Base-by-base conservation (phyloP, 768 basidiomycete species). In the Mycena sanguinolenta region DNA sequence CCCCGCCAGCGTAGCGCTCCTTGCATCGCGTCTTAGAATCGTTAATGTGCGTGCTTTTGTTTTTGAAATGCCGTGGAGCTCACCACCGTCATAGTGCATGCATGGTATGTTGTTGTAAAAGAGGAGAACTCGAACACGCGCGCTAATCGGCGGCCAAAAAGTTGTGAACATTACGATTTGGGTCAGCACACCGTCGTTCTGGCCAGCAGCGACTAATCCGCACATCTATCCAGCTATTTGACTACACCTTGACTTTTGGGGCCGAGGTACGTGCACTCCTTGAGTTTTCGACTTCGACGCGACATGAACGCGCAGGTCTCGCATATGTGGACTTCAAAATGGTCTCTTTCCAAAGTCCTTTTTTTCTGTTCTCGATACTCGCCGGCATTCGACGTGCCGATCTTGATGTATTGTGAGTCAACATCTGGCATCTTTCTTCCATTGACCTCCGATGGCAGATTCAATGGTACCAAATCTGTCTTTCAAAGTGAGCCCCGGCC, bases 321-420 rank as follows among this genome's bases (percentile, higher is more conserved):
- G 21, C 60, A 65, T 21, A 72, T 72, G 59, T 72, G 71, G 71
- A 42, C 42, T 23, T 65, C 67, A 49, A 57, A 57, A 30, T 69
- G 63, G 63, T 60, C 71, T 6, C 27, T 65, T 8, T 52, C 71
- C 30, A 72, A 69, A 36, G 27, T 64, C 36, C 71, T 72, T 12
- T 72, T 65, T 39, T 65, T 69, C 63, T 36, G 52, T 32, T 55
- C 71, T 3, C 71, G 71, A 21, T 72, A 72, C 54, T 69, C 71
- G 49, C 71, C 71, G 39, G 39, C 38, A 27, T 72, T 72, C 52
- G 71, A 72, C 44, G 71, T 72, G 5, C 71, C 71, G 25, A 28
- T 72, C 3, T 30, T 68, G 36, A 19, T 72, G 12, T 72, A 72
- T 28, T 72, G 71, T 69, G n/a, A 58, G 71, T 23, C 10, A 7